These are phyloP conservation scores for Phytophthora boehmeriae DNA, from an alignment of 352 stramenopile species.

Conservation along the genomic window DNA sequence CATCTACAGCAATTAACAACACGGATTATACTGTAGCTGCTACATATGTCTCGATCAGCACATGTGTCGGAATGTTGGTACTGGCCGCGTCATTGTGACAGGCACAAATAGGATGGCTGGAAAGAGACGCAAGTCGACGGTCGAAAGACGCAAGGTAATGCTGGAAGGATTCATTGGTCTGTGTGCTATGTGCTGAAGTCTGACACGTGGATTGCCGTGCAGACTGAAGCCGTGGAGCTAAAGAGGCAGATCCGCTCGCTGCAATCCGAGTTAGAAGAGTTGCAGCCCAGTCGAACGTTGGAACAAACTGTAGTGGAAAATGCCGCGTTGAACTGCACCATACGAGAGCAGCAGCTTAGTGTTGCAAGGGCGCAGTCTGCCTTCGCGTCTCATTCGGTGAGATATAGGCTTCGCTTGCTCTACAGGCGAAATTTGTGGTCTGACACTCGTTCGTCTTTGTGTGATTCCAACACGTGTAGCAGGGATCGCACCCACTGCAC, in stretches of 20 bases:
- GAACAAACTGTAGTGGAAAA: not conserved
- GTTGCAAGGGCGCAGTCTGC: not conserved
- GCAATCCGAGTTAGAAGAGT: not conserved
- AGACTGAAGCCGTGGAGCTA: not conserved
- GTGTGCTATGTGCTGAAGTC: not conserved
- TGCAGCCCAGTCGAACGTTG: not conserved
- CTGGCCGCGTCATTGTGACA: too few species aligned
- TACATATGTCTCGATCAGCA: too few species aligned
- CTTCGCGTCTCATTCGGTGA: constrained; percentile 1
- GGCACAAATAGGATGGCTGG: too few species aligned
- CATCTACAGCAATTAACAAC: too few species aligned
- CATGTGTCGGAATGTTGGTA: too few species aligned
- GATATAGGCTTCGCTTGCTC: too few species aligned
- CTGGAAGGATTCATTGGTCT: not conserved
- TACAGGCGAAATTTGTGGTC: too few species aligned
- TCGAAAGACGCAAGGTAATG: not conserved
- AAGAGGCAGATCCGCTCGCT: not conserved
- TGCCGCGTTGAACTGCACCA: not conserved
- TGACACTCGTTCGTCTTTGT: too few species aligned
- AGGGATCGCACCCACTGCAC: not conserved
- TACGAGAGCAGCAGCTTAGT: constrained; percentile 4
- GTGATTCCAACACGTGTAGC: too few species aligned
- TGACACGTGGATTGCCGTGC: not conserved
- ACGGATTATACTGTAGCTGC: too few species aligned
- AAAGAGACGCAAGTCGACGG: constrained; percentile 1